Evolutionary conservation across 2,329 filamentous ascomycete genomes (phyloP).

Genomic region (Cladophialophora yegresii): DNA sequence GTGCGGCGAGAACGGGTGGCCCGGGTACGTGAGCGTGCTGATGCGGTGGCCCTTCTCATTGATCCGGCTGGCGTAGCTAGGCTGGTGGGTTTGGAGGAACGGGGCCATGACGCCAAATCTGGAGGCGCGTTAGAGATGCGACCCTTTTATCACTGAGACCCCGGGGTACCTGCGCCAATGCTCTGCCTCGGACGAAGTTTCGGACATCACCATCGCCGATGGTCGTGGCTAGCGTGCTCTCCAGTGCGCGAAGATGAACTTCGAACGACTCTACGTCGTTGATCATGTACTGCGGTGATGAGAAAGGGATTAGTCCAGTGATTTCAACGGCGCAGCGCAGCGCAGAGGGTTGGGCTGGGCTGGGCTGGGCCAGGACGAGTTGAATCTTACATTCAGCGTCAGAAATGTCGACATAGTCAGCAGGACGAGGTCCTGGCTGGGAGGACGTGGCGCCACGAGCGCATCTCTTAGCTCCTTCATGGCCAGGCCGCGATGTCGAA

Average conservation of each 20-base stretch:
- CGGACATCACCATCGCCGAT: slow-evolving; percentile 11
- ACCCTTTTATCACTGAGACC: not conserved
- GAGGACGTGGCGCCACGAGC: slow-evolving; percentile 4
- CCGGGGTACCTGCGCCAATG: slow-evolving; percentile 16
- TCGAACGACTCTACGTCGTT: slow-evolving; percentile 24
- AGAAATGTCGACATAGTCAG: slow-evolving; percentile 27
- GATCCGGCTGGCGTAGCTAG: slow-evolving; percentile 26
- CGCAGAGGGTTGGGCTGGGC: not conserved
- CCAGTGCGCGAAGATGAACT: slow-evolving; percentile 24
- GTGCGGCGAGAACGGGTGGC: slow-evolving; percentile 24
- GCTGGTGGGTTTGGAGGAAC: slow-evolving; percentile 23
- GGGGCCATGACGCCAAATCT: slow-evolving; percentile 27
- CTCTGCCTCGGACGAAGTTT: slow-evolving; percentile 25
- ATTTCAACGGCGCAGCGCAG: not conserved
- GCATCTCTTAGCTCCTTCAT: slow-evolving; percentile 14
- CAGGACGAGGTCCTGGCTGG: slow-evolving; percentile 14
- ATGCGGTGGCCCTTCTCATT: slow-evolving; percentile 27
- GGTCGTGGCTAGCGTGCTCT: slow-evolving; percentile 15
- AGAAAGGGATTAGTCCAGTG: not conserved
- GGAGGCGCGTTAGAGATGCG: not conserved
- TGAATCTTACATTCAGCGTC: slow-evolving; percentile 24
- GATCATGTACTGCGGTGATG: slow-evolving; percentile 25
- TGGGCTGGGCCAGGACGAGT: not conserved
- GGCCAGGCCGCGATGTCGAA: slow-evolving; percentile 19
- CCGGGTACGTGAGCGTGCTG: slow-evolving; percentile 24